Evolutionary conservation across 2,329 filamentous ascomycete species (phyloP).

Genomic region (Alternaria gansuensis): DNA sequence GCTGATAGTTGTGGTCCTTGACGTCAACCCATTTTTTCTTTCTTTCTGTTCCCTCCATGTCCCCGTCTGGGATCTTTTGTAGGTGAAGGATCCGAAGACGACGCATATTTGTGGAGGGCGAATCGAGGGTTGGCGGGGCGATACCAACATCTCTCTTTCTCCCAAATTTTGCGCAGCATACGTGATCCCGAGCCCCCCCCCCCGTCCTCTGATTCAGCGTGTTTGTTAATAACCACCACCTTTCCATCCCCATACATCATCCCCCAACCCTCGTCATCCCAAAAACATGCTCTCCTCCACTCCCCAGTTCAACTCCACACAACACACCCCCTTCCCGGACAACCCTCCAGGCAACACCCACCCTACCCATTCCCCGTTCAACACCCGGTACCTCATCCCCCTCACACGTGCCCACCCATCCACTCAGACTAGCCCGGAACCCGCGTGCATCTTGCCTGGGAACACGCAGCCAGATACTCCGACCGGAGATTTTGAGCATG

Average conservation of each 20-base stretch:
- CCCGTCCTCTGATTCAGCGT: too few species aligned
- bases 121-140: too few species aligned
- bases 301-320: constrained; percentile 3
- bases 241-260: background rate
- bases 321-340: constrained; percentile 23
- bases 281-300: constrained; percentile 2
- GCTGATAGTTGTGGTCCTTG: too few species aligned
- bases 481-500: constrained; percentile 63
- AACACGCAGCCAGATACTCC: constrained; percentile 38
- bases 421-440: constrained; percentile 34
- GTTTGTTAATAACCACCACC: too few species aligned
- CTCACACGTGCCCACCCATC: constrained; percentile 41
- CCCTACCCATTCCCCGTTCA: constrained; percentile 21
- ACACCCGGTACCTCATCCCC: constrained; percentile 28
- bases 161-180: background rate
- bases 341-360: constrained; percentile 44
- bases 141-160: background rate
- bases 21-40: too few species aligned
- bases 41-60: background rate
- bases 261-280: background rate
- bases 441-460: constrained; percentile 39
- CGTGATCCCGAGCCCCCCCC: too few species aligned
- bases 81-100: too few species aligned
- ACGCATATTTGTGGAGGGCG: too few species aligned
- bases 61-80: too few species aligned